Conservation (phyloP, 257 asterid species). For the Lantana camara region DNA sequence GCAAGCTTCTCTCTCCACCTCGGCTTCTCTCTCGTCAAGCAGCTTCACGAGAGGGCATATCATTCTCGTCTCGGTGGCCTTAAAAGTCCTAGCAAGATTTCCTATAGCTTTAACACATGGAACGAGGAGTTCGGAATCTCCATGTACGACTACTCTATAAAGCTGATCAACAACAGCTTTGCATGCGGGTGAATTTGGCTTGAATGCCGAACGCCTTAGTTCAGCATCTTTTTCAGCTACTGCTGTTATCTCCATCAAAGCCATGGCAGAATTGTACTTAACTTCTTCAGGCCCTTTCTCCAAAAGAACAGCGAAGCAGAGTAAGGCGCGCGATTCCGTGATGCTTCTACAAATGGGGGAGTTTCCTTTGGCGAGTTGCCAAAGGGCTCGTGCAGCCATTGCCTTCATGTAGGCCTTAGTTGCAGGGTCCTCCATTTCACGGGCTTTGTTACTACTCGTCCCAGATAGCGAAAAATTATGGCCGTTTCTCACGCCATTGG, state of each 20-base stretch:
- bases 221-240: constrained; percentile 69
- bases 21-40: constrained; percentile 60
- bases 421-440: constrained; percentile 76
- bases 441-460: constrained; percentile 49
- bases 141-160: constrained; percentile 43
- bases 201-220: constrained; percentile 61
- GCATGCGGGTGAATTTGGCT: constrained; percentile 77
- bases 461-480: constrained; percentile 47
- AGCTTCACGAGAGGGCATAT: constrained; percentile 58
- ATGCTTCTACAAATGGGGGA: constrained; percentile 76
- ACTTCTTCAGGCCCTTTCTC: constrained; percentile 74
- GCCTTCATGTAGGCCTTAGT: constrained; percentile 73
- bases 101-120: constrained; percentile 70
- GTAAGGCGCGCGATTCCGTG: constrained; percentile 74
- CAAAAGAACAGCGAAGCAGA: constrained; percentile 70
- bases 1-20: constrained; percentile 57
- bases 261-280: constrained; percentile 76
- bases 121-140: constrained; percentile 51
- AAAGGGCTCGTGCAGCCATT: constrained; percentile 86
- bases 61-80: constrained; percentile 70
- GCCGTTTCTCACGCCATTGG: constrained; percentile 4
- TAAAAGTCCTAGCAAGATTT: constrained; percentile 64
- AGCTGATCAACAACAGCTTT: constrained; percentile 71
- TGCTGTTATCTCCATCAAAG: constrained; percentile 75
- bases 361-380: constrained; percentile 70